Evolutionary conservation across 2,329 filamentous ascomycete species (phyloP).

Genomic region (Myotisia sp.): DNA sequence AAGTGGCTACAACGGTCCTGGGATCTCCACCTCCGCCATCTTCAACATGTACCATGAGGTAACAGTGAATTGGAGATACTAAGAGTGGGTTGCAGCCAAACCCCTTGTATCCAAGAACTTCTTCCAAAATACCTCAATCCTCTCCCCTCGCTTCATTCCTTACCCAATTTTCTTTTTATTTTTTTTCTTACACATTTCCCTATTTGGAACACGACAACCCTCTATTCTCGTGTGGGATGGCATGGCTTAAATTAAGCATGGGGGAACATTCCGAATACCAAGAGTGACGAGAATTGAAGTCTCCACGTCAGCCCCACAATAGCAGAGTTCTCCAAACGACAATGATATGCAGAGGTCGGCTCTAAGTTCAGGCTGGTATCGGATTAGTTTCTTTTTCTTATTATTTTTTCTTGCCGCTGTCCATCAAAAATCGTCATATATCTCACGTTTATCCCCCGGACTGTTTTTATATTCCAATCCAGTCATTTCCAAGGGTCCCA

Average conservation of each 20-base stretch:
- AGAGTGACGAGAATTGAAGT: slow-evolving; percentile 9
- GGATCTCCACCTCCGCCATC: too few relatives aligned
- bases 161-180: too few relatives aligned
- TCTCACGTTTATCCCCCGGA: slow-evolving; percentile 1
- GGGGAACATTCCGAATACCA: slow-evolving; percentile 8
- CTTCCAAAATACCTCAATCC: too few relatives aligned
- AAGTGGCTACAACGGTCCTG: slow-evolving; percentile 1
- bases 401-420: too few relatives aligned
- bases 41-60: too few relatives aligned
- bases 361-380: too few relatives aligned
- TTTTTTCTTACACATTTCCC: slow-evolving; percentile 2
- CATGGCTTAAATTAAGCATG: slow-evolving; percentile 2
- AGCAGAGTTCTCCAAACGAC: slow-evolving; percentile 1
- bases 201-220: not conserved
- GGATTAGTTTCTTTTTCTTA: too few relatives aligned
- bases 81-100: too few relatives aligned
- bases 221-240: slow-evolving; percentile 3
- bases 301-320: slow-evolving; percentile 8
- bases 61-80: too few relatives aligned
- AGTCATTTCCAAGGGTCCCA: not conserved
- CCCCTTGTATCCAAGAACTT: too few relatives aligned
- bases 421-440: too few relatives aligned
- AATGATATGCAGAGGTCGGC: not conserved
- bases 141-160: too few relatives aligned
- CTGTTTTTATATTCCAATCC: slow-evolving; percentile 4